phyloP scores from a whole-genome alignment of 2,329 filamentous ascomycete species.

The Ramularia collo-cygni region DNA sequence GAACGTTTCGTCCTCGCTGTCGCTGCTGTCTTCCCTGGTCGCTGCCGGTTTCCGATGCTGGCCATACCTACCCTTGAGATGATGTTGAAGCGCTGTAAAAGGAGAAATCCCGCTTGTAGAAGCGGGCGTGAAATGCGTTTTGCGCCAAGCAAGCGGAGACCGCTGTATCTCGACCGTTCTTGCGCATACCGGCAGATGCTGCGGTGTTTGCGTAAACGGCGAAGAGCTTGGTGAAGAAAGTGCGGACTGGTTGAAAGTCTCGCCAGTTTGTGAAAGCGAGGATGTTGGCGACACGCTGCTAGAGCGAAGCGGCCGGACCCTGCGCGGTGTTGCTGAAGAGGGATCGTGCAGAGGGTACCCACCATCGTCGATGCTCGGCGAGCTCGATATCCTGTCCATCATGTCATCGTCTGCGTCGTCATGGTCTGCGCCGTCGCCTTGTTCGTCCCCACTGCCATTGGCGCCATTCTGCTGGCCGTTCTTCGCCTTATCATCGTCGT shows the following conservation, averaged over 20 bases:
- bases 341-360: conserved; percentile 51
- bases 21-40: neutral
- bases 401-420: conserved; percentile 60
- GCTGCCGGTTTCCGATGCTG: conserved; percentile 4
- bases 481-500: conserved; percentile 45
- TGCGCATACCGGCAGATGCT: conserved; percentile 30
- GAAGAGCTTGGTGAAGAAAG: conserved; percentile 32
- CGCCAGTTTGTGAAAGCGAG: conserved; percentile 24
- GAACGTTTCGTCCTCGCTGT: no score
- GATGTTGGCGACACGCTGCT: conserved; percentile 37
- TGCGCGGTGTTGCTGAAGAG: conserved; percentile 8
- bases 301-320: conserved; percentile 35
- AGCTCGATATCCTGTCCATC: conserved; percentile 98
- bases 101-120: conserved; percentile 7
- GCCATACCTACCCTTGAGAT: conserved; percentile 45
- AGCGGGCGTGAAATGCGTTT: conserved; percentile 7
- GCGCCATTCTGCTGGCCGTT: conserved; percentile 43
- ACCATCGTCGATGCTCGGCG: conserved; percentile 99
- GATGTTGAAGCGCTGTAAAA: conserved; percentile 37
- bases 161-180: conserved; percentile 16
- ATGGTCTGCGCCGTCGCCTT: conserved; percentile 30
- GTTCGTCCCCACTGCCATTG: conserved; percentile 23
- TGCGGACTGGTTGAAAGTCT: conserved; percentile 31
- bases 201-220: conserved; percentile 37
- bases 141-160: conserved; percentile 14